Conservation (phyloP, 345 rosid genomes). For the Ceriops tagal region DNA sequence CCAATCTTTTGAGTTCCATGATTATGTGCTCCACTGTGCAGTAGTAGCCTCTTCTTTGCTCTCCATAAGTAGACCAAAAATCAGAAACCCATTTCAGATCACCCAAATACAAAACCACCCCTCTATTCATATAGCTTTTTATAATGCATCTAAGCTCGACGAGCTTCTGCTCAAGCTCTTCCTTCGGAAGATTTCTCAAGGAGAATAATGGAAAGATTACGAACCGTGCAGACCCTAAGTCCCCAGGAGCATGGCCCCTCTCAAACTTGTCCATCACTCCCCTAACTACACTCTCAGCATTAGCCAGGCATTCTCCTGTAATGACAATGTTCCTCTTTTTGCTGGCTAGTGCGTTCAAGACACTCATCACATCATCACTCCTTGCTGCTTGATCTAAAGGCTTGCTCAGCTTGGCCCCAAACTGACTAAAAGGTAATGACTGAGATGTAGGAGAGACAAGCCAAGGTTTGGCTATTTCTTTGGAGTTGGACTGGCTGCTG, state of each 20-base stretch:
- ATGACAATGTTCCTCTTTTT: constrained; percentile 51
- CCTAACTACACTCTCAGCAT: constrained; percentile 41
- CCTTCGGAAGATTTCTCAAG: constrained; percentile 43
- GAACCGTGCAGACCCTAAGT: constrained; percentile 42
- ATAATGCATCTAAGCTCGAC: constrained; percentile 47
- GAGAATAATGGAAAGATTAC: constrained; percentile 52
- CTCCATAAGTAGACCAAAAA: constrained; percentile 49
- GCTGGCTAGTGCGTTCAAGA: constrained; percentile 34
- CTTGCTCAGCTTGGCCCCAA: constrained; percentile 23
- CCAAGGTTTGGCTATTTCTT: constrained; percentile 29
- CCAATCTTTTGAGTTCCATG: constrained; percentile 52
- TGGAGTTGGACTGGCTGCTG: constrained; percentile 23
- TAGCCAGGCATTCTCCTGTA: constrained; percentile 43
- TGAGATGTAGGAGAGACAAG: constrained; percentile 18
- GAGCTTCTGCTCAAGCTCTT: constrained; percentile 55
- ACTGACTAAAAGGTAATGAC: constrained; percentile 26
- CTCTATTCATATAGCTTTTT: constrained; percentile 40
- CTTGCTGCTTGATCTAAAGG: constrained; percentile 23
- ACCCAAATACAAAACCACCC: constrained; percentile 56
- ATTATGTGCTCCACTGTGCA: constrained; percentile 44
- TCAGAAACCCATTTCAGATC: constrained; percentile 59
- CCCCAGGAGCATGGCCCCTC: constrained; percentile 44
- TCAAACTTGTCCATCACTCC: constrained; percentile 52
- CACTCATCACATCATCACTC: constrained; percentile 40
- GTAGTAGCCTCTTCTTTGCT: constrained; percentile 44